These are phyloP conservation scores for Cladosporium sp. DNA, from an alignment of 2,329 filamentous ascomycete species.

Conservation along the genomic window DNA sequence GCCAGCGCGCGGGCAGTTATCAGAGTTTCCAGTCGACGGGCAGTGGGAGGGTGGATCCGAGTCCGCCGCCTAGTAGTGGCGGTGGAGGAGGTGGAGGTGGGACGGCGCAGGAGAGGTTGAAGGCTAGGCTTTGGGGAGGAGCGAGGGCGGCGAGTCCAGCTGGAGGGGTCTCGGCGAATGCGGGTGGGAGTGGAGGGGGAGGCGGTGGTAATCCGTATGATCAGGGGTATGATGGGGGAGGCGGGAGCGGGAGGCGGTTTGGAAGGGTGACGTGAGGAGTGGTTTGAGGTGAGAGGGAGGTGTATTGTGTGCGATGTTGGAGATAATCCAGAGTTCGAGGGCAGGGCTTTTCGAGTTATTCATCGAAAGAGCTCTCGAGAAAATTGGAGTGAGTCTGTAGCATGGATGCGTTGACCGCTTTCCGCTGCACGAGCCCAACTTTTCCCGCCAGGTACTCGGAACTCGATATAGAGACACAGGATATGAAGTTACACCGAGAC, in stretches of 20 bases:
- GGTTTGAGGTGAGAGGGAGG: neutral
- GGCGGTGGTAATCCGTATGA: conserved; percentile 16
- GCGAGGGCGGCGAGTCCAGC: conserved; percentile 22
- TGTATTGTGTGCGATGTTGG: neutral
- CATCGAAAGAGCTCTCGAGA: neutral
- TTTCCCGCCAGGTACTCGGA: neutral
- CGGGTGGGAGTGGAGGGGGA: conserved; percentile 6
- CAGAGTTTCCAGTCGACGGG: conserved; percentile 54
- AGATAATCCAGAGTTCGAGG: neutral
- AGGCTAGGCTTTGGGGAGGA: conserved; percentile 68
- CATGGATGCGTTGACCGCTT: neutral
- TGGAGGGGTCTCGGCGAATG: neutral
- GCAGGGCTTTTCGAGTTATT: no score
- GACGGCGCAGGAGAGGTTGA: conserved; percentile 77
- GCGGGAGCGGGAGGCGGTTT: conserved; percentile 11
- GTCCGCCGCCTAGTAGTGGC: conserved; percentile 41
- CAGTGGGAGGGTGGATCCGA: conserved; percentile 33
- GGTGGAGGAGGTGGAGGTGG: conserved; percentile 43
- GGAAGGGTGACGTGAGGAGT: conserved; percentile 10
- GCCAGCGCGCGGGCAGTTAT: conserved; percentile 72
- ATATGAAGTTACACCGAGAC: neutral
- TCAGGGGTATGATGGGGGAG: conserved; percentile 24
- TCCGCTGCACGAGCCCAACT: neutral
- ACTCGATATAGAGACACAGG: neutral
- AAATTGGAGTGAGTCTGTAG: neutral